Base-by-base conservation (phyloP, 2,329 filamentous ascomycete genomes). In the Xylariales sp. region DNA sequence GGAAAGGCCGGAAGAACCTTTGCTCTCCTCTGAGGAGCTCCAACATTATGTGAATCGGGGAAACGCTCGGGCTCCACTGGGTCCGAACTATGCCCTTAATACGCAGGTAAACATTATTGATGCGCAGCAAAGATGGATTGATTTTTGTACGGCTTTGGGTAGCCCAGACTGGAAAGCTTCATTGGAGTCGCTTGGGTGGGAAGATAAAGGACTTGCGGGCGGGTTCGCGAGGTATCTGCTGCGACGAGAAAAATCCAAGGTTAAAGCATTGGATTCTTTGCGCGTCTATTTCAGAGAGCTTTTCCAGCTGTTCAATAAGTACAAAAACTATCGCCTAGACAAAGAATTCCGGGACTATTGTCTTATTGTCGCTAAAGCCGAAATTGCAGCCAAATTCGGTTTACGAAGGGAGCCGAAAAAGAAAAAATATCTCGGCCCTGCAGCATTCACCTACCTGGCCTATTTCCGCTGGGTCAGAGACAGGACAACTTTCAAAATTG, bases 321-420 rank as follows among this genome's bases (percentile, higher is more conserved):
- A n/a, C n/a, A n/a, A n/a, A n/a, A n/a, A n/a, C n/a, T n/a, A n/a
- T n/a, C n/a, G n/a, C n/a, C n/a, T n/a, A n/a, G n/a, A n/a, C n/a
- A n/a, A n/a, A n/a, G 18, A 24, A 27, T 7, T 32, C 19, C n/a
- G 17, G 16, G 27, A 32, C 15, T 18, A 38, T 32, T n/a, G 19
- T 38, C 7, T 38, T 5, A 13, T 16, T 5, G 17, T 38, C 6
- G 7, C 17, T 5, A 38, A 38, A 12, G 14, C 20, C 29, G 20
- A 38, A 16, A 31, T 38, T 29, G 18, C 11, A 30, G 16, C n/a
- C 17, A 21, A 12, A 31, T 38, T 38, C 21, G 29, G 27, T 6
- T 20, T 38, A 31, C 36, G 36, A 15, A 28, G 31, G 2, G 28
- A 38, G 32, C 36, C 28, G 4, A 38, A 38, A 14, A 5, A 38